Percentiles rank a stretch among this genome's conserved stretches.
phyloP scores from a whole-genome alignment of 2,329 filamentous ascomycete species.

The Mariannaea elegans region DNA sequence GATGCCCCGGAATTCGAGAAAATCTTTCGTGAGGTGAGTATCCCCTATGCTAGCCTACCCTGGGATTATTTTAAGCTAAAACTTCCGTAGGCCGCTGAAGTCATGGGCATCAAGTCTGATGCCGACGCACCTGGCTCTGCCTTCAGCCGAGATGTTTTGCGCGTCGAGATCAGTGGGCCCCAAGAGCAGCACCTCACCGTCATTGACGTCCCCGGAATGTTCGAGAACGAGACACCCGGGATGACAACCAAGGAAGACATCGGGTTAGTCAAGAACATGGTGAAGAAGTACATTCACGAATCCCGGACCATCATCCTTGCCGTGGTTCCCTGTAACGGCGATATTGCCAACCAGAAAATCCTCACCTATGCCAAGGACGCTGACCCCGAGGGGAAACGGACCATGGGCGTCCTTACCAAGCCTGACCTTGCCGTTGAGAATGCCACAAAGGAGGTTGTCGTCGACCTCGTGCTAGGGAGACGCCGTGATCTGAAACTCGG shows the following conservation, averaged over 20 bases:
- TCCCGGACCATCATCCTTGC: slow-evolving; percentile 59
- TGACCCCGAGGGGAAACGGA: slow-evolving; percentile 53
- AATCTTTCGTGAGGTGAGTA: slow-evolving; percentile 52
- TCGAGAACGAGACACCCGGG: slow-evolving; percentile 45
- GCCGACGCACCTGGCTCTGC: slow-evolving; percentile 33
- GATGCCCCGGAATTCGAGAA: slow-evolving; percentile 42
- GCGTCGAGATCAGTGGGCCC: slow-evolving; percentile 54
- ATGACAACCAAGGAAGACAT: slow-evolving; percentile 57
- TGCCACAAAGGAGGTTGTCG: slow-evolving; percentile 47
- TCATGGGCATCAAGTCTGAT: slow-evolving; percentile 53
- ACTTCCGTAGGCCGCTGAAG: slow-evolving; percentile 47
- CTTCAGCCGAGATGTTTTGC: slow-evolving; percentile 57
- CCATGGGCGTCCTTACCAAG: slow-evolving; percentile 65
- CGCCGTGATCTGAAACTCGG: slow-evolving; percentile 54
- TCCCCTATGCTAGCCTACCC: accelerated
- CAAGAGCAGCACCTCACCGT: slow-evolving; percentile 58
- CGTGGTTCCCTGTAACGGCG: slow-evolving; percentile 52
- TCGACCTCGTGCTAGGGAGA: slow-evolving; percentile 53
- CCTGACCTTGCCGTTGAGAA: slow-evolving; percentile 62
- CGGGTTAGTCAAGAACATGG: slow-evolving; percentile 56
- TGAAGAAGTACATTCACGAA: slow-evolving; percentile 56
- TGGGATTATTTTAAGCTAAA: not conserved
- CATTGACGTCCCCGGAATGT: slow-evolving; percentile 65
- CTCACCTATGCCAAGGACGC: slow-evolving; percentile 46
- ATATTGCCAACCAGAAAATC: slow-evolving; percentile 54